Evolutionary conservation across 805 yeast species (phyloP).

Genomic region (Sungouiella blattae): DNA sequence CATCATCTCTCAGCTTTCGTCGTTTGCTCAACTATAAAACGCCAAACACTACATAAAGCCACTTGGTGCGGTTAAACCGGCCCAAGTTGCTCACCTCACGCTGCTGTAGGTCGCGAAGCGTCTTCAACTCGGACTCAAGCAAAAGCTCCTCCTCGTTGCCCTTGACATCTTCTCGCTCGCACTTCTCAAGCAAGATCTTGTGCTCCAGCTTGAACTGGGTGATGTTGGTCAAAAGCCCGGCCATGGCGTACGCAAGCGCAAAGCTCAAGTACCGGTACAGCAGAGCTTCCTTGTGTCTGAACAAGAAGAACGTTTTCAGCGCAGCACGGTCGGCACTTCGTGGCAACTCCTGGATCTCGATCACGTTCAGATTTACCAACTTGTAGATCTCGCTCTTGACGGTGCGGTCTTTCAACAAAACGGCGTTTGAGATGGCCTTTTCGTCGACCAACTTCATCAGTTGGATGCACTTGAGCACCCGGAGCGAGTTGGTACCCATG

Average conservation of each 20-base stretch:
- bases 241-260: constrained; percentile 51
- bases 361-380: constrained; percentile 62
- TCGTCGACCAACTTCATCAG: constrained; percentile 75
- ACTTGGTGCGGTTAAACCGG: constrained; percentile 52
- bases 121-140: constrained; percentile 70
- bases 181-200: constrained; percentile 67
- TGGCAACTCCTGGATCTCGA: constrained; percentile 93
- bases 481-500: constrained; percentile 62
- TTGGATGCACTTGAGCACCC: constrained; percentile 76
- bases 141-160: constrained; percentile 75
- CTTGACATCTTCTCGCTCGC: constrained; percentile 85
- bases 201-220: constrained; percentile 56
- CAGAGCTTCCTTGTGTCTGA: constrained; percentile 53
- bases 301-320: constrained; percentile 78
- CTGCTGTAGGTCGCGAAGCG: constrained; percentile 57
- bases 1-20: no score
- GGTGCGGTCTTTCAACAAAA: constrained; percentile 72
- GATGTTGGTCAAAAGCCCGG: constrained; percentile 46
- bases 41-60: constrained; percentile 52
- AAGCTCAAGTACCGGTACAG: constrained; percentile 34
- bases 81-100: constrained; percentile 54
- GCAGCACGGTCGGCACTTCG: constrained; percentile 90
- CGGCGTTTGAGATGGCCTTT: constrained; percentile 69
- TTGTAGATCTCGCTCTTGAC: constrained; percentile 69
- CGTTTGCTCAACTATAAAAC: no score